These are phyloP conservation scores for Oryza punctata DNA, from an alignment of 176 grass and related monocot species.

Conservation along the genomic window DNA sequence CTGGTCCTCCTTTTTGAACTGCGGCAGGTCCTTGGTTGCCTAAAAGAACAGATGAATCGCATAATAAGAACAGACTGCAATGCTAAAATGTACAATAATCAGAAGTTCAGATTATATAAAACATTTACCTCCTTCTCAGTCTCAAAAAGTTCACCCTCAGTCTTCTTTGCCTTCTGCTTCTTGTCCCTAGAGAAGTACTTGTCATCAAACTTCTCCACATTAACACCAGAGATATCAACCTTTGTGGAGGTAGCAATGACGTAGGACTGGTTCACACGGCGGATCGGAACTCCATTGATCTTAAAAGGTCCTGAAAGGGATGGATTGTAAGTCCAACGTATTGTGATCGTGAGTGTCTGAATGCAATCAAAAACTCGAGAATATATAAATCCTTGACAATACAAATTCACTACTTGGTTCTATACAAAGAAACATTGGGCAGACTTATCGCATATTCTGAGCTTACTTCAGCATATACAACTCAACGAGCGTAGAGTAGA, in stretches of 20 bases:
- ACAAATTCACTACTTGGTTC: neutral
- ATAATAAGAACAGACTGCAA: neutral
- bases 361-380: neutral
- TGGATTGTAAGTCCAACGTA: neutral
- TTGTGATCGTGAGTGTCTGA: neutral
- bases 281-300: slow-evolving; percentile 90
- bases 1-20: slow-evolving; percentile 87
- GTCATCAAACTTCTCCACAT: slow-evolving; percentile 71
- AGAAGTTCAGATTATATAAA: neutral
- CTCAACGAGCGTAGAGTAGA: neutral
- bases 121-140: slow-evolving; percentile 68
- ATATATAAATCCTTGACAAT: neutral
- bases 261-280: slow-evolving; percentile 79
- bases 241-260: slow-evolving; percentile 86
- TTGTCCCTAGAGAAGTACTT: slow-evolving; percentile 87
- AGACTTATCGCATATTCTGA: neutral
- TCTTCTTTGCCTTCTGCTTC: slow-evolving; percentile 76
- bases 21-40: slow-evolving; percentile 56
- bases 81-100: neutral
- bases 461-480: neutral
- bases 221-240: slow-evolving; percentile 77
- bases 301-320: slow-evolving; percentile 82
- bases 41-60: slow-evolving; percentile 27
- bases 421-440: neutral
- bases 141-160: slow-evolving; percentile 87